Evolutionary conservation across 2,329 filamentous ascomycete species (phyloP).

Genomic region (Teratosphaeria nubilosa): DNA sequence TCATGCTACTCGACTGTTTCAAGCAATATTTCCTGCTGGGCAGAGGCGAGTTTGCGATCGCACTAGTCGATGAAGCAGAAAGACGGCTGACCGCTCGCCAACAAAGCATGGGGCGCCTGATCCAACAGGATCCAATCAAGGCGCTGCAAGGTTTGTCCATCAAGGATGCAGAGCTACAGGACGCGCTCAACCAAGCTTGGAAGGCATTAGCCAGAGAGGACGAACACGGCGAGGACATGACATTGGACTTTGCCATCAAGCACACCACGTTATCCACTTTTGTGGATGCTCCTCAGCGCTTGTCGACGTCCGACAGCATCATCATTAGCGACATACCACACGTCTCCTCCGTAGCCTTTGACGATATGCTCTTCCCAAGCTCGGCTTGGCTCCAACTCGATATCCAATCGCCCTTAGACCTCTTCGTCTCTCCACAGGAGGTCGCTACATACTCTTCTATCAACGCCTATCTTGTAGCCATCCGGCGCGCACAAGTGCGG

Average conservation of each 20-base stretch:
- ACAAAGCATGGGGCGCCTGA: constrained; percentile 43
- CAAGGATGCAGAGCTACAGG: constrained; percentile 77
- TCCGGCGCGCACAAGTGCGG: constrained; percentile 75
- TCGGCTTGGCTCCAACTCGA: constrained; percentile 61
- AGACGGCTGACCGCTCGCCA: constrained; percentile 65
- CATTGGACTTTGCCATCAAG: constrained; percentile 71
- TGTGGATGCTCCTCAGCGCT: constrained; percentile 18
- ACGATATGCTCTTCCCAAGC: constrained; percentile 70
- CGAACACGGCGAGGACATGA: constrained; percentile 64
- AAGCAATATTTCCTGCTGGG: constrained; percentile 81
- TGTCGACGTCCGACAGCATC: constrained; percentile 30
- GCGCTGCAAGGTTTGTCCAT: constrained; percentile 55
- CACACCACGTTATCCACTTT: constrained; percentile 58
- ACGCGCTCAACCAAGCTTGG: constrained; percentile 69
- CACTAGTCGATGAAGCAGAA: constrained; percentile 76
- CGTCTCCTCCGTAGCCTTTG: constrained; percentile 51
- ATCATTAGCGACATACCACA: constrained; percentile 26
- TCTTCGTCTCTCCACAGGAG: constrained; percentile 72
- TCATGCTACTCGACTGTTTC: constrained; percentile 66
- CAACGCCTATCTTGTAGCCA: constrained; percentile 75
- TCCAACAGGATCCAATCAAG: constrained; percentile 43
- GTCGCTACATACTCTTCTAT: constrained; percentile 72
- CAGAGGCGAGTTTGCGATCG: constrained; percentile 83
- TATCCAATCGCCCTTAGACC: constrained; percentile 69
- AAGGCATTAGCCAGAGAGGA: constrained; percentile 63